These are phyloP conservation scores for Fraxinus nigra DNA, from an alignment of 305 asterid species.

Conservation along the genomic window DNA sequence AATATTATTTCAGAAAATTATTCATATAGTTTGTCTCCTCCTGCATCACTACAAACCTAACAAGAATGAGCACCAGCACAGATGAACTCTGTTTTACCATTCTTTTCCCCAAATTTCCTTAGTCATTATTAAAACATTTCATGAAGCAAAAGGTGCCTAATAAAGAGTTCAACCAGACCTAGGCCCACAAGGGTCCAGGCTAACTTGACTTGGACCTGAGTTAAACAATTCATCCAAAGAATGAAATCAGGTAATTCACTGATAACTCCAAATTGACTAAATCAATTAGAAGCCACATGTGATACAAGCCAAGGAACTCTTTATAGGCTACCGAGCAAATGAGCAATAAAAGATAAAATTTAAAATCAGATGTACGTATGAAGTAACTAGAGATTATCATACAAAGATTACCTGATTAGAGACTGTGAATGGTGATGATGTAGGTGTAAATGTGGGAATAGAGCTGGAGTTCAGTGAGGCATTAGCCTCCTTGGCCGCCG, in stretches of 20 bases:
- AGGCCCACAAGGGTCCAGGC: not conserved
- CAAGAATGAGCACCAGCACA: not conserved
- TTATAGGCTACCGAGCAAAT: not conserved
- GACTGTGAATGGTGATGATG: slow-evolving; percentile 41
- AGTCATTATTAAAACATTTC: not conserved
- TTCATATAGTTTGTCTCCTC: not conserved
- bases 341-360: not conserved
- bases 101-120: not conserved
- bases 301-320: not conserved
- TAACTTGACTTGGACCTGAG: not conserved
- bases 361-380: not conserved
- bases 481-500: slow-evolving; percentile 41
- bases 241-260: not conserved
- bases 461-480: slow-evolving; percentile 39
- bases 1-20: not conserved
- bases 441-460: slow-evolving; percentile 39
- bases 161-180: not conserved
- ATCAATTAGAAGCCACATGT: not conserved
- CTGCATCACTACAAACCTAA: not conserved
- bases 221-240: not conserved
- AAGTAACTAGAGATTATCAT: not conserved
- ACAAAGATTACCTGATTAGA: slow-evolving; percentile 56
- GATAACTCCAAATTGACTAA: not conserved
- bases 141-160: not conserved
- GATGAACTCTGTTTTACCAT: not conserved